Conservation (phyloP, 2,329 filamentous ascomycete species). For the Penicillium sp. region DNA sequence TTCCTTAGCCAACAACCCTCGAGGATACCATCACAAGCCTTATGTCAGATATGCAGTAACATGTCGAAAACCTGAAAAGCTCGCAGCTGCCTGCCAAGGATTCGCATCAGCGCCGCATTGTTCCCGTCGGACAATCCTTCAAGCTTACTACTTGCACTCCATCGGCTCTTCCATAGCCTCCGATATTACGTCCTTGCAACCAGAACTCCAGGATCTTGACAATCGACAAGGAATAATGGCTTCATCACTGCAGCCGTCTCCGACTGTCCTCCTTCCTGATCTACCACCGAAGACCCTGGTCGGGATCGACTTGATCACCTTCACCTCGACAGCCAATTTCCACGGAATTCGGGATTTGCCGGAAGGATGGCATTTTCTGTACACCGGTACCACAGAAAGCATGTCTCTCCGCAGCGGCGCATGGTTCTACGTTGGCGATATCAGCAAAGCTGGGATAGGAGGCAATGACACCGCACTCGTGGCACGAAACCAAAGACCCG, state of each 20-base stretch:
- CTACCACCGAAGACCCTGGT: slow-evolving; percentile 47
- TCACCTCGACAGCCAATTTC: slow-evolving; percentile 58
- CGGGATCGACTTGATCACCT: slow-evolving; percentile 54
- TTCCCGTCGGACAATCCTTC: slow-evolving; percentile 1
- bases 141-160: slow-evolving; percentile 1
- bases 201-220: neutral
- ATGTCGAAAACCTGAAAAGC: neutral
- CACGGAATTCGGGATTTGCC: slow-evolving; percentile 57
- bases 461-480: slow-evolving; percentile 14
- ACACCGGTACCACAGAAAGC: slow-evolving; percentile 54
- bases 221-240: slow-evolving; percentile 9
- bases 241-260: slow-evolving; percentile 30
- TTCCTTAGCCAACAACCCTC: neutral
- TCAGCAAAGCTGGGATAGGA: slow-evolving; percentile 19
- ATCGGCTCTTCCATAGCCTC: neutral
- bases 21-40: neutral
- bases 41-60: neutral
- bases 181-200: neutral
- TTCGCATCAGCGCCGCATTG: slow-evolving; percentile 1
- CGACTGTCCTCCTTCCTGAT: slow-evolving; percentile 41
- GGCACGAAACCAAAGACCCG: slow-evolving; percentile 18
- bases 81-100: neutral
- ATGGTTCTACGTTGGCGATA: slow-evolving; percentile 53
- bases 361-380: slow-evolving; percentile 57
- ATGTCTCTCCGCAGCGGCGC: slow-evolving; percentile 58